Conservation (phyloP, 1,284 basidiomycete species). For the Pseudozyma sp. region DNA sequence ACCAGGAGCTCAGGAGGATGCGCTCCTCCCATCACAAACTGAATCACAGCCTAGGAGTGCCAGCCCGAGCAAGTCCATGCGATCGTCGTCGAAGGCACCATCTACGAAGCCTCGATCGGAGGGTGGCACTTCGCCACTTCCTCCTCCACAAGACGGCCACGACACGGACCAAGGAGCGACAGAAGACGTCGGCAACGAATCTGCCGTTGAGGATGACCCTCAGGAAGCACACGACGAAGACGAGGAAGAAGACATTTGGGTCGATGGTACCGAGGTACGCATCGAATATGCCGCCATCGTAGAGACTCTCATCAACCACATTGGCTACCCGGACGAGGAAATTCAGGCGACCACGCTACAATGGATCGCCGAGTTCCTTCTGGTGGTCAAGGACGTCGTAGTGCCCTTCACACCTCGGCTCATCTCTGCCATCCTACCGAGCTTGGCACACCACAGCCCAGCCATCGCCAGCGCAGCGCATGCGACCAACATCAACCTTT, state of each 20-base stretch:
- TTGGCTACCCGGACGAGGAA: conserved; percentile 77
- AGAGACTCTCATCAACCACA: conserved; percentile 91
- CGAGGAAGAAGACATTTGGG: conserved; percentile 75
- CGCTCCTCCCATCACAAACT: conserved; percentile 59
- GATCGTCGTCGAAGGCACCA: conserved; percentile 5
- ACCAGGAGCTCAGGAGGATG: conserved; percentile 69
- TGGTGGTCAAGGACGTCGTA: conserved; percentile 88
- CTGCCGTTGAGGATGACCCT: conserved; percentile 26
- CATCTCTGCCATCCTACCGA: conserved; percentile 90
- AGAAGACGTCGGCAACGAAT: conserved; percentile 12
- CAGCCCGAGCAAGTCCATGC: conserved; percentile 34
- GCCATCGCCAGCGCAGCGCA: conserved; percentile 89
- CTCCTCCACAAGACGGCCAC: conserved; percentile 5
- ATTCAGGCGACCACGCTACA: conserved; percentile 73
- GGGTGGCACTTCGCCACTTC: conserved; percentile 23
- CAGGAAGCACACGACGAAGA: conserved; percentile 66
- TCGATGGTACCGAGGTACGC: conserved; percentile 90
- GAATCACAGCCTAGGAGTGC: conserved; percentile 30
- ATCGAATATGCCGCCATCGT: conserved; percentile 92
- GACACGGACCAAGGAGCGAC: conserved; percentile 7
- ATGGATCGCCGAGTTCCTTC: conserved; percentile 92
- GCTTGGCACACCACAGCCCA: conserved; percentile 88
- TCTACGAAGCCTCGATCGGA: conserved; percentile 16
- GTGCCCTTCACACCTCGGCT: conserved; percentile 93
- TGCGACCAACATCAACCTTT: conserved; percentile 86